A percentile compares a stretch with the other conserved stretches of the same genome.
These are phyloP conservation scores for Volutella citrinella DNA, from an alignment of 2,329 filamentous ascomycete species.

Conservation along the genomic window DNA sequence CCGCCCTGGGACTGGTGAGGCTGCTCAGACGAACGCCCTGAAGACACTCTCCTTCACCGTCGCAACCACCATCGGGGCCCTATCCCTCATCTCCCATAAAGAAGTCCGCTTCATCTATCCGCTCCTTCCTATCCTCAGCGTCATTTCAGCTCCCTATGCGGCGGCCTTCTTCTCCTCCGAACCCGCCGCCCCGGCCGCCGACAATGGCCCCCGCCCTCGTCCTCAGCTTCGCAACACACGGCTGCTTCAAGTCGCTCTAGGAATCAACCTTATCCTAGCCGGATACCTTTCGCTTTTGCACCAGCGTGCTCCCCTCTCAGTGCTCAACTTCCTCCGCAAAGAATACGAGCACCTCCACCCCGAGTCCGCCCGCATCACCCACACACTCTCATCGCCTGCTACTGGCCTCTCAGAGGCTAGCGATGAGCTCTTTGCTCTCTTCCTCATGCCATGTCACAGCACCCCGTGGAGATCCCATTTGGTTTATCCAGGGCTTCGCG, in stretches of 20 bases:
- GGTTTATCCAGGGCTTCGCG: slow-evolving; percentile 68
- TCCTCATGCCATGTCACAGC: slow-evolving; percentile 93
- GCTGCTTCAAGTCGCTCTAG: slow-evolving; percentile 56
- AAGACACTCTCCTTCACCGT: slow-evolving; percentile 53
- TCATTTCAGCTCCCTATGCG: slow-evolving; percentile 69
- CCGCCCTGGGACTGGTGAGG: slow-evolving; percentile 37
- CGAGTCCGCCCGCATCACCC: slow-evolving; percentile 18
- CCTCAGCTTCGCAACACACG: slow-evolving; percentile 47
- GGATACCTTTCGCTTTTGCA: slow-evolving; percentile 74
- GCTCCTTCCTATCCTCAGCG: slow-evolving; percentile 79
- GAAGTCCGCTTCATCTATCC: slow-evolving; percentile 97
- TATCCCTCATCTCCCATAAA: slow-evolving; percentile 88
- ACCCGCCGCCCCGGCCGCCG: slow-evolving; percentile 22
- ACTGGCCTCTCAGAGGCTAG: slow-evolving; percentile 21
- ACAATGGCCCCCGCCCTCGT: slow-evolving; percentile 24
- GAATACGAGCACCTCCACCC: slow-evolving; percentile 63
- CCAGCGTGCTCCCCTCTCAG: slow-evolving; percentile 73
- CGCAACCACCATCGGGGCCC: slow-evolving; percentile 54
- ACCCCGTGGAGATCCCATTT: slow-evolving; percentile 93
- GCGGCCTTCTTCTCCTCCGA: slow-evolving; percentile 59
- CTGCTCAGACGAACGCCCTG: slow-evolving; percentile 32
- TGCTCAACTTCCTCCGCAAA: slow-evolving; percentile 71
- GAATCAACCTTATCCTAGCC: slow-evolving; percentile 68
- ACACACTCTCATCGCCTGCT: slow-evolving; percentile 22
- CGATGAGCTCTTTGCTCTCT: slow-evolving; percentile 63